phyloP scores from a whole-genome alignment of 768 basidiomycete species.

The Tricholoma flavovirens region DNA sequence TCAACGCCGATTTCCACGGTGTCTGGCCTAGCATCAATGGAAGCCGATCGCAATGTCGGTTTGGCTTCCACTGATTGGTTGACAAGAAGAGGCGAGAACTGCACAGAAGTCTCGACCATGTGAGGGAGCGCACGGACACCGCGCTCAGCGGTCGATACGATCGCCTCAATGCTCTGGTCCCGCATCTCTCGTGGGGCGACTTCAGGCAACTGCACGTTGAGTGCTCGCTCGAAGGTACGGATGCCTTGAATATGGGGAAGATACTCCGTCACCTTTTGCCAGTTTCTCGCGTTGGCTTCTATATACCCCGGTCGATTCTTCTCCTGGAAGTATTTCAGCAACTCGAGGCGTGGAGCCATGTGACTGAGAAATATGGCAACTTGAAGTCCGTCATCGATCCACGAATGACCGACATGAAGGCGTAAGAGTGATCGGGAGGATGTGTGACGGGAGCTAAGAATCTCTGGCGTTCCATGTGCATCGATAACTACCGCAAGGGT shows the following conservation, averaged over 20 bases:
- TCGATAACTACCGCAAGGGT: slow-evolving; percentile 63
- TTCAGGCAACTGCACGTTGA: slow-evolving; percentile 19
- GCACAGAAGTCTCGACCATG: slow-evolving; percentile 28
- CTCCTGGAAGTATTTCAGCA: slow-evolving; percentile 72
- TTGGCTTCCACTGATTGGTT: slow-evolving; percentile 29
- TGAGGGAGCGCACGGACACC: slow-evolving; percentile 27
- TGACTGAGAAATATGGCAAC: slow-evolving; percentile 71
- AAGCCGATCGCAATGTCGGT: slow-evolving; percentile 23
- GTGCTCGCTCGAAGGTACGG: slow-evolving; percentile 55
- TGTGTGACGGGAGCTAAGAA: slow-evolving; percentile 38
- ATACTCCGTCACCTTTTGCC: slow-evolving; percentile 64
- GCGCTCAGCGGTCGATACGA: slow-evolving; percentile 24
- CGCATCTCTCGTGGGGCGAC: slow-evolving; percentile 25
- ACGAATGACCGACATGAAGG: slow-evolving; percentile 72
- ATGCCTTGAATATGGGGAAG: slow-evolving; percentile 70
- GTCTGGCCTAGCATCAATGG: slow-evolving; percentile 22
- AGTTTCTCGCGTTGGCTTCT: slow-evolving; percentile 59
- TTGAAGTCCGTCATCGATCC: slow-evolving; percentile 63
- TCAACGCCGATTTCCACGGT: slow-evolving; percentile 18
- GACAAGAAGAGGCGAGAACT: slow-evolving; percentile 31
- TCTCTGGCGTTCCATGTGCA: slow-evolving; percentile 42
- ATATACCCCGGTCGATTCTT: slow-evolving; percentile 67
- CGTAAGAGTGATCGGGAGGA: slow-evolving; percentile 66
- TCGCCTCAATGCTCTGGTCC: slow-evolving; percentile 47
- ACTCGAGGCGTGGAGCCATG: slow-evolving; percentile 64